phyloP scores from a whole-genome alignment of 352 stramenopile genomes.

The Phytophthora crassamura region DNA sequence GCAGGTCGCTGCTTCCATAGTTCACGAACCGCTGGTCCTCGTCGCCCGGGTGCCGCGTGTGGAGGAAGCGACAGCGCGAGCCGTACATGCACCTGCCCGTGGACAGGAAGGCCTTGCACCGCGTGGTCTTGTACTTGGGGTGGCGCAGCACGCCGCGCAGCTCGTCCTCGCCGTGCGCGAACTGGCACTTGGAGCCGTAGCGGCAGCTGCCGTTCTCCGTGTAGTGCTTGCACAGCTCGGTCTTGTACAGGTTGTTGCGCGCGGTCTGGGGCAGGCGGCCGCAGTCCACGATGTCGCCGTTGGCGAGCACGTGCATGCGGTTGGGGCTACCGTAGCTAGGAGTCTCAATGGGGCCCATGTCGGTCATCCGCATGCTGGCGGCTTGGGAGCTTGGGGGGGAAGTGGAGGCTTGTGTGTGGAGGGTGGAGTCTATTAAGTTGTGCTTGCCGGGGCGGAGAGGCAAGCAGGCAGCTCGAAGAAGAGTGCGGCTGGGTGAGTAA shows the following conservation, averaged over 20 bases:
- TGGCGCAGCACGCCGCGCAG: slow-evolving; percentile 87
- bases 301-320: slow-evolving; percentile 83
- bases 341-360: slow-evolving; percentile 40
- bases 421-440: slow-evolving; percentile 24
- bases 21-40: slow-evolving; percentile 47
- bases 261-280: slow-evolving; percentile 74
- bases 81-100: slow-evolving; percentile 91
- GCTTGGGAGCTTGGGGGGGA: not conserved
- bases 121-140: slow-evolving; percentile 93
- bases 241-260: slow-evolving; percentile 93
- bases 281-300: slow-evolving; percentile 89
- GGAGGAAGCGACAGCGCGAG: slow-evolving; percentile 89
- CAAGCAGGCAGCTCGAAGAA: not conserved
- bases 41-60: slow-evolving; percentile 47
- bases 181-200: slow-evolving; percentile 91
- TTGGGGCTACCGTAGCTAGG: slow-evolving; percentile 54
- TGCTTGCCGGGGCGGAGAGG: not conserved
- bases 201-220: slow-evolving; percentile 87
- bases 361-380: slow-evolving; percentile 35
- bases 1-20: slow-evolving; percentile 44
- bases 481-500: slow-evolving; percentile 12
- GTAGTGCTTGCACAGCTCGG: slow-evolving; percentile 92
- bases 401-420: slow-evolving; percentile 12
- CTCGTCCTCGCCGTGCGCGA: slow-evolving; percentile 88
- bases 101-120: slow-evolving; percentile 88